Evolutionary conservation across 2,329 filamentous ascomycete genomes (phyloP), one percentile per base, ranked within the genome.

Genomic region (Epichloe amarillans): DNA sequence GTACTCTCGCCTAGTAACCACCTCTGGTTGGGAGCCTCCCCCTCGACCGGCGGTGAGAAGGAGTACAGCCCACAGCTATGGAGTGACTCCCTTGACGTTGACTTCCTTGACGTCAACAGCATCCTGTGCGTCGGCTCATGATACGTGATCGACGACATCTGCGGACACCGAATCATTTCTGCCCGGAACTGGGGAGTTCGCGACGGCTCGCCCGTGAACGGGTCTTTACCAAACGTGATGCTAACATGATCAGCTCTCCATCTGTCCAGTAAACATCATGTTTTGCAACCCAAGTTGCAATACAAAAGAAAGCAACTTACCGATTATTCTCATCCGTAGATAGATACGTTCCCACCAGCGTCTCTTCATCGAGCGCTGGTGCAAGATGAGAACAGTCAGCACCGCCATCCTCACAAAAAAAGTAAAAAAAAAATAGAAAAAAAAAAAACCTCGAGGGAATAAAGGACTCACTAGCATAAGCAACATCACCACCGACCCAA

Each of bases 61-160:
- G 66, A 58, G 53, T 62, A 67, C 10, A 73, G 43, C 3, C 67
- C 64, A 19, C 55, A 64, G 15, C 53, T 62, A 41, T 55, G 54
- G 12, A 57, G 62, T 2, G 66, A 64, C 15, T 62, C 58, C 58
- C 66, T 60, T 6, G 71, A 70, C 4, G 2, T 26, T 3, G 66
- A 64, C 15, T 62, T 58, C 1, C 66, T 60, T 6, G 71, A 70
- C 4, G 73, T 70, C 33, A 74, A 50, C 5, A 77, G 59, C 4
- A 77, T 59, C 39, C 60, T 67, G 51, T 69, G 62, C 1, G 69
- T 69, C 5, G 68, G 61, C 4, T 62, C 57, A 49, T 75, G 71
- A 50, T 74, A 76, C 51, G 69, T 67, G 55, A 79, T 70, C 5
- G 72, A 72, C 8, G 72, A 72, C 49, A 74, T 65, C 41, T 70